These are phyloP conservation scores for Amanita polypyramis DNA, from an alignment of 768 basidiomycete species.

Conservation along the genomic window DNA sequence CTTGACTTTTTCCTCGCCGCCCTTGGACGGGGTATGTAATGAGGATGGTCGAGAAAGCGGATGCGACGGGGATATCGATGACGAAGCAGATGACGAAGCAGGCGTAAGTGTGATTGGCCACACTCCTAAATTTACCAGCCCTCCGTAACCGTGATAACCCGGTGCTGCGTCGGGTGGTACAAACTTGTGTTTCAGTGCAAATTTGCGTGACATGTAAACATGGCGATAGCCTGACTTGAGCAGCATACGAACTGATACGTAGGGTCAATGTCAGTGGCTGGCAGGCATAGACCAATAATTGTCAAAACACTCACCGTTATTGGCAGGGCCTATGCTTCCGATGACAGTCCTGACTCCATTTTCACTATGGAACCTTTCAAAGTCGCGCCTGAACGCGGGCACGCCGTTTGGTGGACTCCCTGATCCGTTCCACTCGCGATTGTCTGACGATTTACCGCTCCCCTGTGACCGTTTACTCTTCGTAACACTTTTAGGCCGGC, in stretches of 20 bases:
- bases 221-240: slow-evolving; percentile 86
- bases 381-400: slow-evolving; percentile 63
- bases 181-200: slow-evolving; percentile 81
- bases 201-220: slow-evolving; percentile 93
- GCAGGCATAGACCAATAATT: background rate
- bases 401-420: slow-evolving; percentile 31
- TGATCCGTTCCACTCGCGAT: slow-evolving; percentile 11
- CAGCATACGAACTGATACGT: slow-evolving; percentile 71
- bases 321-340: slow-evolving; percentile 85
- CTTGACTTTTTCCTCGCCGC: slow-evolving; percentile 9
- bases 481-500: slow-evolving; percentile 17
- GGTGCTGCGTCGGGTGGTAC: slow-evolving; percentile 81
- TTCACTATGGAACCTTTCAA: slow-evolving; percentile 78
- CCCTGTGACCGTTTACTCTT: slow-evolving; percentile 24
- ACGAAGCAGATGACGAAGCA: slow-evolving; percentile 24
- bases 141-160: slow-evolving; percentile 90
- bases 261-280: background rate
- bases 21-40: slow-evolving; percentile 1
- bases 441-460: slow-evolving; percentile 13
- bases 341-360: slow-evolving; percentile 91
- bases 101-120: slow-evolving; percentile 74
- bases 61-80: slow-evolving; percentile 9
- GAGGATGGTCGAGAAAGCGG: slow-evolving; percentile 7
- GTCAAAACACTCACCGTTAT: slow-evolving; percentile 48
- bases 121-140: slow-evolving; percentile 73